phyloP scores from a whole-genome alignment of 768 basidiomycete species.

The Naganishia friedmannii region DNA sequence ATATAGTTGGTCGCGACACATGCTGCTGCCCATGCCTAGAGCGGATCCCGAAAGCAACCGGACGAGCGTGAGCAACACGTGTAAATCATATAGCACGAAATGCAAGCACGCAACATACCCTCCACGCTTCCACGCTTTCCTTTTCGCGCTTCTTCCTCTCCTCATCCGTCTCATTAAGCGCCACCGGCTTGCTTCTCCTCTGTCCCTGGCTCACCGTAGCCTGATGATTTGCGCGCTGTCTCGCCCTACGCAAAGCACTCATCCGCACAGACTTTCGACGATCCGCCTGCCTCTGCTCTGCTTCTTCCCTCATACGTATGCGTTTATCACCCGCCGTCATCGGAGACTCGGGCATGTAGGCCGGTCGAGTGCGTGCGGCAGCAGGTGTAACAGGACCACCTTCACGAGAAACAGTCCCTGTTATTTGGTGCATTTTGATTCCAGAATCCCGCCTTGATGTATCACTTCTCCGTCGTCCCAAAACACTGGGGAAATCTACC shows the following conservation, averaged over 20 bases:
- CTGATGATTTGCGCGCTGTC: neutral
- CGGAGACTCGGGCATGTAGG: slow-evolving; percentile 17
- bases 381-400: neutral
- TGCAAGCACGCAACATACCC: slow-evolving; percentile 14
- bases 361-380: neutral
- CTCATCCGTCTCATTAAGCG: slow-evolving; percentile 18
- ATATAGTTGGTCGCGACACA: slow-evolving; percentile 25
- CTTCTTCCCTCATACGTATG: neutral
- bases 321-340: slow-evolving; percentile 10
- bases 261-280: neutral
- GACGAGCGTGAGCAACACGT: neutral
- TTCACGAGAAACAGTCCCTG: neutral
- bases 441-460: neutral
- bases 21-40: slow-evolving; percentile 29
- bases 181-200: neutral
- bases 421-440: neutral
- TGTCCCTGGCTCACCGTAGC: neutral
- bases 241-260: neutral
- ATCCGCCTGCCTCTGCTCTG: neutral
- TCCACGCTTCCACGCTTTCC: slow-evolving; percentile 27
- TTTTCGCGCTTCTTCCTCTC: slow-evolving; percentile 26
- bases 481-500: neutral
- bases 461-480: neutral
- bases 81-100: neutral
- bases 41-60: neutral